These are phyloP conservation scores for Trichoderma reesei DNA, from an alignment of 495 filamentous ascomycete species.

Conservation along the genomic window DNA sequence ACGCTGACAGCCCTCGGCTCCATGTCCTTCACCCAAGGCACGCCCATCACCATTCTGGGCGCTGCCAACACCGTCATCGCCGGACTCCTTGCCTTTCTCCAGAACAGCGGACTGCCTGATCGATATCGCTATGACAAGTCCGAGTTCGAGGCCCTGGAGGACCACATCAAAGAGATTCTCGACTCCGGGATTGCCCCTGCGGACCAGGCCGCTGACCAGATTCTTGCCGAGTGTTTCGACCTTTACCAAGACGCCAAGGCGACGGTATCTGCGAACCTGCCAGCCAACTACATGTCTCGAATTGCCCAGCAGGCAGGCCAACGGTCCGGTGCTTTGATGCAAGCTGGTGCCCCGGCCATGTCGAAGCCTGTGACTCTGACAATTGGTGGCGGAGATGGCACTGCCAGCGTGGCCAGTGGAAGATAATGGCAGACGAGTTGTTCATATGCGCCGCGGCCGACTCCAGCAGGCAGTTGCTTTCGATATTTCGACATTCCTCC, in stretches of 20 bases:
- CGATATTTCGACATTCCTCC: background rate
- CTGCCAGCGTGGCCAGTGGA: background rate
- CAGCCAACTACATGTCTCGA: slow-evolving; percentile 24
- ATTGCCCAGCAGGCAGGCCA: background rate
- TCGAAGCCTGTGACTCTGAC: background rate
- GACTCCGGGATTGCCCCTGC: slow-evolving; percentile 34
- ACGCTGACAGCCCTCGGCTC: slow-evolving; percentile 36
- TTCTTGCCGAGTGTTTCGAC: slow-evolving; percentile 30
- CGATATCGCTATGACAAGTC: slow-evolving; percentile 35
- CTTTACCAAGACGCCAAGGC: slow-evolving; percentile 29
- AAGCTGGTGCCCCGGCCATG: background rate
- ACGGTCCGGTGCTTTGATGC: background rate
- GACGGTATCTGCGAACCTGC: slow-evolving; percentile 35
- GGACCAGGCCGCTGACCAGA: slow-evolving; percentile 28
- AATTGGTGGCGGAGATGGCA: background rate
- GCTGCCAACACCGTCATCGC: slow-evolving; percentile 40
- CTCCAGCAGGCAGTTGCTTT: background rate
- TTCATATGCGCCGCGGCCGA: background rate
- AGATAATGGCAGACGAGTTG: background rate
- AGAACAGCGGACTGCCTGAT: slow-evolving; percentile 43
- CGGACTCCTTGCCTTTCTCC: slow-evolving; percentile 38
- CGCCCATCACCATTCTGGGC: slow-evolving; percentile 34
- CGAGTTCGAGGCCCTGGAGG: slow-evolving; percentile 36
- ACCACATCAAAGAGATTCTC: slow-evolving; percentile 35
- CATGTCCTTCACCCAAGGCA: slow-evolving; percentile 18